Evolutionary conservation across 352 stramenopile genomes (phyloP).

Genomic region (Phytophthora sp.): DNA sequence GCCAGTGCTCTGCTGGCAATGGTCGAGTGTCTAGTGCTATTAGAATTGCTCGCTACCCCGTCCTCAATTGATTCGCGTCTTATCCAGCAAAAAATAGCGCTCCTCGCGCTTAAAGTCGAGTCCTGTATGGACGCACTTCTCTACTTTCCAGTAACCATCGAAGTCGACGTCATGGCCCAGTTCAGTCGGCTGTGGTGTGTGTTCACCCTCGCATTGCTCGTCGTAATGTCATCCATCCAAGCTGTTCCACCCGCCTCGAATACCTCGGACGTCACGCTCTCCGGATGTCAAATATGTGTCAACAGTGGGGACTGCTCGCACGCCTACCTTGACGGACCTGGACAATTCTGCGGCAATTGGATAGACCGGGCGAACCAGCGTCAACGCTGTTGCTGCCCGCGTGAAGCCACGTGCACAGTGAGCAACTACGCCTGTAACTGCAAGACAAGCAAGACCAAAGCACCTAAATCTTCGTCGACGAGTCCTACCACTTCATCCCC

Average conservation of each 20-base stretch:
- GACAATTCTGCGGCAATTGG: conserved; percentile 44
- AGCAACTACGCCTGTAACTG: conserved; percentile 43
- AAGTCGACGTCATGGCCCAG: conserved; percentile 26
- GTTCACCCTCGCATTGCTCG: background rate
- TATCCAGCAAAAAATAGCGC: conserved; percentile 15
- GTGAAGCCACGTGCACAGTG: conserved; percentile 30
- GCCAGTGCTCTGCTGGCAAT: too few relatives aligned
- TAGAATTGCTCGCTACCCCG: background rate
- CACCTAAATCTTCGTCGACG: background rate
- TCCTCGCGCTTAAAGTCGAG: background rate
- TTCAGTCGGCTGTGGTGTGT: conserved; percentile 9
- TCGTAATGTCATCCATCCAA: conserved; percentile 5
- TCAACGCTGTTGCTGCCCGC: conserved; percentile 43
- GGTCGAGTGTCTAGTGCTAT: too few relatives aligned
- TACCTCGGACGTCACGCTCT: conserved; percentile 22
- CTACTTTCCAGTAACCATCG: background rate
- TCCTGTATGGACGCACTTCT: background rate
- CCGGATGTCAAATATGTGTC: conserved; percentile 38
- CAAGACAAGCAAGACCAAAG: conserved; percentile 25
- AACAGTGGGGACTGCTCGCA: conserved; percentile 28
- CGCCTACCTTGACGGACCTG: conserved; percentile 32
- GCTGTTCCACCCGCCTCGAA: conserved; percentile 18
- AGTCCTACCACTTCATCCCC: conserved; percentile 9
- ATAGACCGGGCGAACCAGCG: conserved; percentile 30
- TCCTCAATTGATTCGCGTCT: conserved; percentile 6